Evolutionary conservation across 495 filamentous ascomycete genomes (phyloP).

Genomic region (Acidomyces sp.): DNA sequence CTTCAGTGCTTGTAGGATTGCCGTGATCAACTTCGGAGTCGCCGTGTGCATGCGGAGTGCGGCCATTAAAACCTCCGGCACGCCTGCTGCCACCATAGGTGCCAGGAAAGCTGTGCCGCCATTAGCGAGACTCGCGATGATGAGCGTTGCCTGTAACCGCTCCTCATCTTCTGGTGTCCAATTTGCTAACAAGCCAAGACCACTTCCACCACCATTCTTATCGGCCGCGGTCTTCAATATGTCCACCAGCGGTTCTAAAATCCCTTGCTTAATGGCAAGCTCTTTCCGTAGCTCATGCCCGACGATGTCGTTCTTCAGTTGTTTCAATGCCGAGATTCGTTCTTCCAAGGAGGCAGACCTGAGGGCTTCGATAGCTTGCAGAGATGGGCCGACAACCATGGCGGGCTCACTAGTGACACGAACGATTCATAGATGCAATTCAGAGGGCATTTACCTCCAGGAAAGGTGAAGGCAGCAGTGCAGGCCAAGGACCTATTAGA

Average conservation of each 20-base stretch:
- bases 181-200: conserved; percentile 12
- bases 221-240: conserved; percentile 40
- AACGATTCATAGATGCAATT: too few relatives aligned
- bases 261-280: conserved; percentile 51
- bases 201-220: conserved; percentile 20
- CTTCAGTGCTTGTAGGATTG: conserved; percentile 61
- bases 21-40: conserved; percentile 50
- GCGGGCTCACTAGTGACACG: too few relatives aligned
- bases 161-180: conserved; percentile 47
- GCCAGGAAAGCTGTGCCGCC: conserved; percentile 75
- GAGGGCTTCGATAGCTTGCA: background rate
- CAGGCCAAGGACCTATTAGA: too few relatives aligned
- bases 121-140: conserved; percentile 70
- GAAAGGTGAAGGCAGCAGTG: too few relatives aligned
- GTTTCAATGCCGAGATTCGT: conserved; percentile 51
- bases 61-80: conserved; percentile 52
- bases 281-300: conserved; percentile 84
- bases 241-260: conserved; percentile 53
- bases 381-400: background rate
- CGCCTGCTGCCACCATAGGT: conserved; percentile 53
- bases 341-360: conserved; percentile 3
- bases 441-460: too few relatives aligned
- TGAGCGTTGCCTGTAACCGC: conserved; percentile 63
- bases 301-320: conserved; percentile 76
- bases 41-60: conserved; percentile 46